These are phyloP conservation scores for Salix exigua DNA, from an alignment of 345 rosid species.

Conservation along the genomic window DNA sequence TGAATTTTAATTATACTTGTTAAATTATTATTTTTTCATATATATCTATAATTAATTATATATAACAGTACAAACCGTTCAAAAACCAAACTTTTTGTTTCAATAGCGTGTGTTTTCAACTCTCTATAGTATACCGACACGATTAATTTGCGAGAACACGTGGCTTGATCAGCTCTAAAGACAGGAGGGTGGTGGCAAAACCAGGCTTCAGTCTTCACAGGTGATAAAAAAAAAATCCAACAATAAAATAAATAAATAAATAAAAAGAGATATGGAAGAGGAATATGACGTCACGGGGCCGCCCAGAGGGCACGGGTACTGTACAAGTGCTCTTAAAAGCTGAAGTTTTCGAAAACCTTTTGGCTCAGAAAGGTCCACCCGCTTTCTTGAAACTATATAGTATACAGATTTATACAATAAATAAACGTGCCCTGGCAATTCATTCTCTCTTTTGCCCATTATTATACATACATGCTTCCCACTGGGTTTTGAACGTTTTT, in stretches of 20 bases:
- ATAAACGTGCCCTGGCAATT: conserved; percentile 7
- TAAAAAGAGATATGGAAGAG: background rate
- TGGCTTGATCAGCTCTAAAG: background rate
- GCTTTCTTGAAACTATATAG: conserved; percentile 3
- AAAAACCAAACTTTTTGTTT: no score
- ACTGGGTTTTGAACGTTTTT: no score
- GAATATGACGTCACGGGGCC: conserved; percentile 23
- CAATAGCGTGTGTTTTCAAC: no score
- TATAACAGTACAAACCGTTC: no score
- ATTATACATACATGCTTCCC: background rate
- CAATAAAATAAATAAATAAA: no score
- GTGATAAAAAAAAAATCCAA: background rate
- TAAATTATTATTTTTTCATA: no score
- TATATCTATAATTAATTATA: no score
- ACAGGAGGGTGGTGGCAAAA: background rate
- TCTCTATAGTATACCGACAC: no score
- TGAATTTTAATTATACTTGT: no score
- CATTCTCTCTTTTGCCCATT: background rate
- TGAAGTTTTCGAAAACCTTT: conserved; percentile 15
- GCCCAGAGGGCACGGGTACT: conserved; percentile 24
- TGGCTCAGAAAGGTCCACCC: conserved; percentile 10
- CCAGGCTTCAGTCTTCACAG: background rate
- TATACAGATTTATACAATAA: background rate
- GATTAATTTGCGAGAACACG: background rate
- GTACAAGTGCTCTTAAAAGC: conserved; percentile 41